phyloP scores from a whole-genome alignment of 2,329 filamentous ascomycete genomes.

The Colletotrichum sp. region DNA sequence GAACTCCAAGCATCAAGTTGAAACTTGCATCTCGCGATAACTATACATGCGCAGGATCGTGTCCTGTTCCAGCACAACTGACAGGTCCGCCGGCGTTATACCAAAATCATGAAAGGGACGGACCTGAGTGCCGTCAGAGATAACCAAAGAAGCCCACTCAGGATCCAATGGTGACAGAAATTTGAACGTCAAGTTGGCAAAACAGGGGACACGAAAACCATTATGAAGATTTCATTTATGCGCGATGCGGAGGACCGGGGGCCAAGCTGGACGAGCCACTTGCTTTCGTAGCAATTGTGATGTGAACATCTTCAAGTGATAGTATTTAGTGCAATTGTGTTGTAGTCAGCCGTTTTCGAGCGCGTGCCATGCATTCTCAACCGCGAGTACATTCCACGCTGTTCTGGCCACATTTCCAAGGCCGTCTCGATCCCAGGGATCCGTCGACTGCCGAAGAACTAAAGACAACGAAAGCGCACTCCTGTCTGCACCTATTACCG shows the following conservation, averaged over 20 bases:
- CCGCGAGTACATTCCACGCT: background rate
- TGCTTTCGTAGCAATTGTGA: background rate
- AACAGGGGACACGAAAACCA: background rate
- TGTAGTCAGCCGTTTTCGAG: background rate
- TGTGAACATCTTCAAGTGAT: background rate
- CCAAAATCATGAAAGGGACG: background rate
- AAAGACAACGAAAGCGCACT: background rate
- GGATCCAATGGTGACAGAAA: background rate
- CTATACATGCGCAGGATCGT: background rate
- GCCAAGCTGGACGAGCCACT: background rate
- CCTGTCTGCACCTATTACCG: background rate
- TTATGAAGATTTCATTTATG: background rate
- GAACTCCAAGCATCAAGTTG: background rate
- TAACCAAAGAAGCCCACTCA: background rate
- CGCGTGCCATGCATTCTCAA: background rate
- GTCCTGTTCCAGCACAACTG: background rate
- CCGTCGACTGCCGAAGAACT: background rate
- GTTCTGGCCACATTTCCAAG: background rate
- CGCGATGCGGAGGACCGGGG: background rate
- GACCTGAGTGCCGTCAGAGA: background rate
- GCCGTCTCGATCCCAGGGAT: background rate
- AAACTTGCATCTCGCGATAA: background rate
- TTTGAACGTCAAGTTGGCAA: background rate
- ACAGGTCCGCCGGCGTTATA: background rate
- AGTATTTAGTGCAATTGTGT: background rate